These are phyloP conservation scores for Pseudevernia furfuracea DNA, from an alignment of 495 filamentous ascomycete species.

Conservation along the genomic window DNA sequence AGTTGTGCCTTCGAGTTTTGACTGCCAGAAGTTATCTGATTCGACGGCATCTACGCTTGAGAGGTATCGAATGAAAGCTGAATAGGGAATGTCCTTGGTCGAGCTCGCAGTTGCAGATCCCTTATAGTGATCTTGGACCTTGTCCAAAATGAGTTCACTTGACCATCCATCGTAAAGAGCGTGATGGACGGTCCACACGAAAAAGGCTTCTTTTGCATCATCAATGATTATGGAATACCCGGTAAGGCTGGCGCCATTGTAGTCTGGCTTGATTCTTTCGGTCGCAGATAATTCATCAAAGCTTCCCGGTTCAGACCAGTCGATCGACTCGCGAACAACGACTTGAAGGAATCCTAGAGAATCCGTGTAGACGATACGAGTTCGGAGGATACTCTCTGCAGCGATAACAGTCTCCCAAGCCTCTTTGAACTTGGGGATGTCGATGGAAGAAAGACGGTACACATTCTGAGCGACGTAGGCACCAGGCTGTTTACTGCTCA, in stretches of 20 bases:
- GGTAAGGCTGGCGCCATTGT: conserved; percentile 42
- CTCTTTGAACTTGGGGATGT: conserved; percentile 43
- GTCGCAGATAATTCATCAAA: not conserved
- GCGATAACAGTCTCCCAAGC: conserved; percentile 47
- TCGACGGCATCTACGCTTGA: conserved; percentile 31
- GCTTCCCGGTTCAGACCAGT: conserved; percentile 30
- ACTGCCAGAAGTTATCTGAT: conserved; percentile 40
- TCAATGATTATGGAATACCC: conserved; percentile 45
- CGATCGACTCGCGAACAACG: conserved; percentile 43
- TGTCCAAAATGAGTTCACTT: conserved; percentile 47
- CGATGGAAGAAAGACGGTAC: conserved; percentile 39
- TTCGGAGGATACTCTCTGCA: conserved; percentile 47
- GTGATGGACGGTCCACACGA: conserved; percentile 60
- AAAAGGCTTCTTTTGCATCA: conserved; percentile 33
- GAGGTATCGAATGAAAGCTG: conserved; percentile 39
- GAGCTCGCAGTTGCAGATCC: not conserved
- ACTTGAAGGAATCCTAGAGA: conserved; percentile 45
- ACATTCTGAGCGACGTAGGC: conserved; percentile 47
- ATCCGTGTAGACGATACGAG: conserved; percentile 47
- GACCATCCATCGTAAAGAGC: conserved; percentile 65
- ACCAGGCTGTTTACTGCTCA: conserved; percentile 48
- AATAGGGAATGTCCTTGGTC: not conserved
- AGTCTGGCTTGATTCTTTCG: not conserved
- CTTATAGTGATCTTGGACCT: conserved; percentile 30
- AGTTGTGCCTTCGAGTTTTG: conserved; percentile 43